Evolutionary conservation across 805 yeast species (phyloP).

Genomic region (Cyberlindnera mississippiensis): DNA sequence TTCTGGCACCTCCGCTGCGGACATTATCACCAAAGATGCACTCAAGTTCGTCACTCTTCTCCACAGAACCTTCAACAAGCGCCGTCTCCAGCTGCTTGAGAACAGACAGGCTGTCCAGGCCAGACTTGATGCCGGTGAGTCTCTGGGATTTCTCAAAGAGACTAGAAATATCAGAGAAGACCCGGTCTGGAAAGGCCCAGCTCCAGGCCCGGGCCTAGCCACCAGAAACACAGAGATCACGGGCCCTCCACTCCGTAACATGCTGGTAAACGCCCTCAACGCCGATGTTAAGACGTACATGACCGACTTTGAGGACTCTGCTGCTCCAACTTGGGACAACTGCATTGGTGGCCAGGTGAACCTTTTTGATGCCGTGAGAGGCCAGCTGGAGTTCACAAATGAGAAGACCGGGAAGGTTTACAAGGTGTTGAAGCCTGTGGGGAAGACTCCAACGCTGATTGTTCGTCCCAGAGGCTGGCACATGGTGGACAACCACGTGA

Average conservation of each 20-base stretch:
- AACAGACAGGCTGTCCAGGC: constrained; percentile 60
- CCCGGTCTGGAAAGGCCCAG: constrained; percentile 72
- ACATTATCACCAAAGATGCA: constrained; percentile 40
- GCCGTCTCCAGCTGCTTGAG: constrained; percentile 52
- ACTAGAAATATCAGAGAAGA: constrained; percentile 65
- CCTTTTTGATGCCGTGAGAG: constrained; percentile 69
- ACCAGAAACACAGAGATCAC: constrained; percentile 80
- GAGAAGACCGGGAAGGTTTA: constrained; percentile 26
- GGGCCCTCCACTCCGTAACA: constrained; percentile 75
- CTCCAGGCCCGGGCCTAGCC: constrained; percentile 66
- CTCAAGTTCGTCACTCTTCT: constrained; percentile 64
- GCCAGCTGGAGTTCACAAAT: constrained; percentile 49
- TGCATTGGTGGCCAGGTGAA: constrained; percentile 76
- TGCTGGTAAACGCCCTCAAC: constrained; percentile 80
- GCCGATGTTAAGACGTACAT: constrained; percentile 76
- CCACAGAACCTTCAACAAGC: constrained; percentile 66
- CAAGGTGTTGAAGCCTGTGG: constrained; percentile 36
- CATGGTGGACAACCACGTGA: constrained; percentile 67
- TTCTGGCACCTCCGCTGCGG: constrained; percentile 36
- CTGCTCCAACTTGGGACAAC: constrained; percentile 82
- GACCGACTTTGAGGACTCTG: constrained; percentile 86
- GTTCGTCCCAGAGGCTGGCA: constrained; percentile 92
- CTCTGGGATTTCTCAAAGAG: constrained; percentile 58
- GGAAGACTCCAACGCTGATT: constrained; percentile 67
- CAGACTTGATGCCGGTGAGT: constrained; percentile 54